Percentiles rank a stretch among this genome's conserved stretches.
Evolutionary conservation across 2,329 filamentous ascomycete species (phyloP).

Genomic region (Aspergillus versicolor): DNA sequence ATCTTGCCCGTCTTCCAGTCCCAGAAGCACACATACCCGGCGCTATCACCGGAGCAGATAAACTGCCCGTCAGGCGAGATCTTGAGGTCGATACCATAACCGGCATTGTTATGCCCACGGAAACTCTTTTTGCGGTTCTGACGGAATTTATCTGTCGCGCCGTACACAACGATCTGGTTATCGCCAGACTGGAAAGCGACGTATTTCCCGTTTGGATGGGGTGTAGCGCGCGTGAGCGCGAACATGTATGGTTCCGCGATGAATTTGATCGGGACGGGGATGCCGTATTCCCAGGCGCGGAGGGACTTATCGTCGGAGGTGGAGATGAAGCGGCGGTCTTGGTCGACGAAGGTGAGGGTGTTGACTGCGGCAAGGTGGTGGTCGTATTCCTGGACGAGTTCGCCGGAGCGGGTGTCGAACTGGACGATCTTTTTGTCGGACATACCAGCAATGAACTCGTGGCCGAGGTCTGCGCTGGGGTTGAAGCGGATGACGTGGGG

Average conservation of each 20-base stretch:
- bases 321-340: conserved; percentile 92
- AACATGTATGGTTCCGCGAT: conserved; percentile 99
- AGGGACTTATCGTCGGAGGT: conserved; percentile 97
- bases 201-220: conserved; percentile 89
- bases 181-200: conserved; percentile 91
- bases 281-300: conserved; percentile 97
- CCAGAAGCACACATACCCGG: conserved; percentile 92
- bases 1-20: conserved; percentile 99
- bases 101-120: conserved; percentile 92
- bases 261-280: conserved; percentile 97
- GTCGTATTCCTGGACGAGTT: conserved; percentile 95
- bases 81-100: conserved; percentile 85
- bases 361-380: conserved; percentile 98
- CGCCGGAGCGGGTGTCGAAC: conserved; percentile 80
- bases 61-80: conserved; percentile 92
- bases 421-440: conserved; percentile 99
- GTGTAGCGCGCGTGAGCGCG: conserved; percentile 79
- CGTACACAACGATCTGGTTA: conserved; percentile 96
- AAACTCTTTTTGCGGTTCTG: conserved; percentile 98
- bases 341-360: conserved; percentile 93
- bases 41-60: conserved; percentile 80
- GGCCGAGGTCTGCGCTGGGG: conserved; percentile 69
- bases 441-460: conserved; percentile 95
- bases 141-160: conserved; percentile 89
- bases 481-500: conserved; percentile 95